Conservation (phyloP, 2,329 filamentous ascomycete genomes). For the Fusarium tjaetaba region DNA sequence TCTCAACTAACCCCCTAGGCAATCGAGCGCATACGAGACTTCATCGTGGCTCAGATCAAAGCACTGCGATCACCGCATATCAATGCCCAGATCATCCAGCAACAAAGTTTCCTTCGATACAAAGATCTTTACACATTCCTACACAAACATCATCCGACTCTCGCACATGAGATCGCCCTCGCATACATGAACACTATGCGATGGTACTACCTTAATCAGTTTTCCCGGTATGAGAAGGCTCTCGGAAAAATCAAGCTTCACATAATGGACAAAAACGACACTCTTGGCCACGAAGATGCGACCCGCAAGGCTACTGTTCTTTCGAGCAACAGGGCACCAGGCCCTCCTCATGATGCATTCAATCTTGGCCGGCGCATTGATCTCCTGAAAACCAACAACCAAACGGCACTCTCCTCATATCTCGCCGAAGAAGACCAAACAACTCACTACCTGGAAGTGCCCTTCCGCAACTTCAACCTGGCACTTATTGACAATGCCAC, state of each 20-base stretch:
- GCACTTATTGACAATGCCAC: slow-evolving; percentile 93
- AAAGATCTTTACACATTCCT: slow-evolving; percentile 90
- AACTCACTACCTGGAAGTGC: slow-evolving; percentile 86
- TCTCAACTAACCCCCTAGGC: slow-evolving; percentile 61
- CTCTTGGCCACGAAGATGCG: slow-evolving; percentile 81
- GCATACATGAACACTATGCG: slow-evolving; percentile 99
- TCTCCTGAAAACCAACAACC: slow-evolving; percentile 76
- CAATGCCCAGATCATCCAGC: slow-evolving; percentile 96
- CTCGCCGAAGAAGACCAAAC: slow-evolving; percentile 89
- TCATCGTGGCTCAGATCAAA: slow-evolving; percentile 93
- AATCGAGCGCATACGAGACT: slow-evolving; percentile 93
- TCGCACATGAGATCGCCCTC: slow-evolving; percentile 89
- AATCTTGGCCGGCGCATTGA: slow-evolving; percentile 88
- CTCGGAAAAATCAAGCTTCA: slow-evolving; percentile 88
- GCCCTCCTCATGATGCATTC: slow-evolving; percentile 83
- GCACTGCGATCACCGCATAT: slow-evolving; percentile 93
- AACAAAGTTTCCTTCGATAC: slow-evolving; percentile 88
- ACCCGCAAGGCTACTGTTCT: slow-evolving; percentile 71
- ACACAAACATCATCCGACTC: slow-evolving; percentile 79
- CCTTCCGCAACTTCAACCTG: slow-evolving; percentile 94
- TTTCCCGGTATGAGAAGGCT: slow-evolving; percentile 85
- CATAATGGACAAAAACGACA: slow-evolving; percentile 81
- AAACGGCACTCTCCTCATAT: slow-evolving; percentile 84
- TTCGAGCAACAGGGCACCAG: slow-evolving; percentile 56
- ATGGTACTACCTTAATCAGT: slow-evolving; percentile 96